Evolutionary conservation across 495 filamentous ascomycete species (phyloP), one percentile per base, ranked within the genome.

Genomic region (Haplographium delicatum): DNA sequence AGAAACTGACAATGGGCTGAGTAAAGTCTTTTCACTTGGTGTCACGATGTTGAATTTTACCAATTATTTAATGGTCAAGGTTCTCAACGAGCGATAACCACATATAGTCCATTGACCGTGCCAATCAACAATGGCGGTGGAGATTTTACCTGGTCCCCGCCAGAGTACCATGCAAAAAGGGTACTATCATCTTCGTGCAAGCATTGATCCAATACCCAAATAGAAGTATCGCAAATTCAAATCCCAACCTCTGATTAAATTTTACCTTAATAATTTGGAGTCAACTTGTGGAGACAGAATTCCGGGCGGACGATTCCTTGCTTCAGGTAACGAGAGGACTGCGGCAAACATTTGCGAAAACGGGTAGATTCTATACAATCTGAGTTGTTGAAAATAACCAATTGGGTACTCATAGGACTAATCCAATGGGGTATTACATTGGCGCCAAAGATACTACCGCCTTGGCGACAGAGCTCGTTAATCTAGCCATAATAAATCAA

Each of bases 401-500:
- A 20, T n/a, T 9, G 25, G n/a, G n/a, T n/a, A 41, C 5, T 25
- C 7, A n/a, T 40, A 64, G 61, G 9, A 64, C 62, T 5, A 20
- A 47, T 16, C 59, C 58, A 15, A 41, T 58, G 9, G 65, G 65
- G 34, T 62, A 63, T 39, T 39, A 43, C 40, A 33, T 65, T 39
- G 18, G 33, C 5, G 13, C 41, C 4, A 34, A 31, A 18, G 57
- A 56, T 24, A 22, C 11, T 3, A 39, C 61, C 13, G 11, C 5
- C 22, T 13, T 62, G 26, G 9, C 43, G 7, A 40, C 47, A 11
- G 62, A 64, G 28, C 48, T 67, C 30, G 59, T 67, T 50, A 67
- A 65, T 53, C 52, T 53, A 2, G 25, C 37, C 3, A 33, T 22
- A 5, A 19, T 43, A 2, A 28, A 50, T 3, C 53, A 54, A 10